Conservation (phyloP, 2,329 filamentous ascomycete genomes). For the Nothomitra cinnamomea region DNA sequence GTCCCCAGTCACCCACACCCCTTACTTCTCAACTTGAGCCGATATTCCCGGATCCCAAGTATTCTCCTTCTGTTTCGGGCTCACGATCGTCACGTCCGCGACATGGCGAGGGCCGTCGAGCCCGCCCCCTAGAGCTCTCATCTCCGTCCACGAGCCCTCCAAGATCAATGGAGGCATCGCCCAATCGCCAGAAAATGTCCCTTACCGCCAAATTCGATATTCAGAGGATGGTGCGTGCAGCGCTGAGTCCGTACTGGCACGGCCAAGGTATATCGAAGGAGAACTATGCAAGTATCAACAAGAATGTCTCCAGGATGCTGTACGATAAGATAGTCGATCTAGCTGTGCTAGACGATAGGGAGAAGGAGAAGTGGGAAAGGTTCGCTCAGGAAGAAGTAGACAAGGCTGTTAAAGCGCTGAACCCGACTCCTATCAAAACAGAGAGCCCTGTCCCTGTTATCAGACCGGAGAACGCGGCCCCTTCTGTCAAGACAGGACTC, state of each 20-base stretch:
- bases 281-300: constrained; percentile 84
- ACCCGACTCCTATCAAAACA: neutral
- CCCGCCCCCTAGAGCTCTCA: constrained; percentile 27
- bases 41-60: constrained; percentile 56
- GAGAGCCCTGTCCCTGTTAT: neutral
- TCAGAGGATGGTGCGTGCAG: constrained; percentile 70
- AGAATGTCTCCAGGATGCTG: constrained; percentile 70
- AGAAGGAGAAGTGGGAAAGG: constrained; percentile 54
- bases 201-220: constrained; percentile 76
- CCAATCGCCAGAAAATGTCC: constrained; percentile 47
- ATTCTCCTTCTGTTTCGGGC: constrained; percentile 45
- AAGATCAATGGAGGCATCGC: constrained; percentile 48
- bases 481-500: too few species aligned
- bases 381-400: constrained; percentile 65
- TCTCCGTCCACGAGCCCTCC: constrained; percentile 23
- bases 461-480: too few species aligned
- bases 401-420: constrained; percentile 39
- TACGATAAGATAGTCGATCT: constrained; percentile 50
- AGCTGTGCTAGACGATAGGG: constrained; percentile 42
- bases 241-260: constrained; percentile 68
- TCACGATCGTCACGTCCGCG: neutral
- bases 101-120: constrained; percentile 22
- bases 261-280: constrained; percentile 68
- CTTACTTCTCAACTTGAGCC: constrained; percentile 58
- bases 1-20: constrained; percentile 49